A percentile compares a stretch with the other conserved stretches of the same genome.
Conservation (phyloP, 2,329 filamentous ascomycete species). For the Cadophora sp. region DNA sequence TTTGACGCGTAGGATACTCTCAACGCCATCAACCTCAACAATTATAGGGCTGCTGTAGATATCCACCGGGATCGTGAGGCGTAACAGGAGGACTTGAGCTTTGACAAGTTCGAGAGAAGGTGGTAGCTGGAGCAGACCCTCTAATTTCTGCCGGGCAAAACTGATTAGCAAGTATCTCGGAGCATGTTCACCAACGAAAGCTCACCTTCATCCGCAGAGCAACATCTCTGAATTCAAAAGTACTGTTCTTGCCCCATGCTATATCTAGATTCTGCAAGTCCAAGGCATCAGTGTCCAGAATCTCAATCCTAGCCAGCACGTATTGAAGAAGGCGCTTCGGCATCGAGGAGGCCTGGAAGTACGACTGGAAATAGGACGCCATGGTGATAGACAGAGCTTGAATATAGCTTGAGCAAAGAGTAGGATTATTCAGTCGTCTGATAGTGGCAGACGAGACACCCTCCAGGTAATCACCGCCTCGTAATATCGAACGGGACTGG, state of each 20-base stretch:
- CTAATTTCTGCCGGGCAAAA: conserved; percentile 69
- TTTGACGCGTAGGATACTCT: conserved; percentile 68
- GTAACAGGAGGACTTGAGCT: conserved; percentile 77
- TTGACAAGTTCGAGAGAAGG: conserved; percentile 72
- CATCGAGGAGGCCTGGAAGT: conserved; percentile 64
- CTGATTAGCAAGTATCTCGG: conserved; percentile 9
- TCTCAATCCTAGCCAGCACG: conserved; percentile 80
- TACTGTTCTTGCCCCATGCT: conserved; percentile 79
- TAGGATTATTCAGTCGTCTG: conserved; percentile 13
- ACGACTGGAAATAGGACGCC: conserved; percentile 46
- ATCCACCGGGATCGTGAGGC: conserved; percentile 85
- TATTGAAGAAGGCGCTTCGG: conserved; percentile 90
- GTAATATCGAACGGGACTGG: conserved; percentile 35
- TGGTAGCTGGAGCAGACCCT: conserved; percentile 76
- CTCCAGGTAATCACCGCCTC: conserved; percentile 38
- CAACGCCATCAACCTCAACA: conserved; percentile 82
- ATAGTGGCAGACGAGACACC: conserved; percentile 25
- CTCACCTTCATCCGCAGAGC: conserved; percentile 77
- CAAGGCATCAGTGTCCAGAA: conserved; percentile 86
- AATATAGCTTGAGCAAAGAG: conserved; percentile 8
- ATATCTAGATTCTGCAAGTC: conserved; percentile 88
- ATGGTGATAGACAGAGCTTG: conserved; percentile 34
- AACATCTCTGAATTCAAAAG: conserved; percentile 86
- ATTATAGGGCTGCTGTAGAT: conserved; percentile 85
- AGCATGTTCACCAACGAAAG: conserved; percentile 37